Conservation (phyloP, 2,329 filamentous ascomycete genomes). For the Drechslerella dactyloides region DNA sequence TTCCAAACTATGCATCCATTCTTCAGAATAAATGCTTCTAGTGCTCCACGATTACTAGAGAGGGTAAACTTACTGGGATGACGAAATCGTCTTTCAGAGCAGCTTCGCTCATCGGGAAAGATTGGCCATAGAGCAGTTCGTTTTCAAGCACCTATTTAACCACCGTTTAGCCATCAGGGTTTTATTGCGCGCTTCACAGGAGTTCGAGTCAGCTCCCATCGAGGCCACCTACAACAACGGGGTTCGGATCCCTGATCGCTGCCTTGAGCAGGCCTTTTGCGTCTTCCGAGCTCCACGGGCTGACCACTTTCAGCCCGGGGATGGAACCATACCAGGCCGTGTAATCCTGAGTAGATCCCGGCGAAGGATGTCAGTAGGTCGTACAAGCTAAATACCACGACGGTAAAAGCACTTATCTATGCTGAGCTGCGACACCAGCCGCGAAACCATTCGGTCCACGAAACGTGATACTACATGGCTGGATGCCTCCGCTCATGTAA, state of each 20-base stretch:
- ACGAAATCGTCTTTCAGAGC: slow-evolving; percentile 97
- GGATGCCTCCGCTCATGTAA: slow-evolving; percentile 99
- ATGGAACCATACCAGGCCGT: slow-evolving; percentile 98
- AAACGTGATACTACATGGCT: slow-evolving; percentile 99
- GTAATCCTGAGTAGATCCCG: slow-evolving; percentile 72
- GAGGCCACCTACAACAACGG: slow-evolving; percentile 69
- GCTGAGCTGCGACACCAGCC: slow-evolving; percentile 91
- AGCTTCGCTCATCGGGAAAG: slow-evolving; percentile 93
- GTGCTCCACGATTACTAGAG: slow-evolving; percentile 55
- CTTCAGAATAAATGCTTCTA: slow-evolving; percentile 16
- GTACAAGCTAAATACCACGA: background rate
- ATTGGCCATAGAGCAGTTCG: slow-evolving; percentile 84
- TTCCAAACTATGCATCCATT: slow-evolving; percentile 70
- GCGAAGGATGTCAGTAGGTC: slow-evolving; percentile 13
- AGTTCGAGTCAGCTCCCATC: background rate
- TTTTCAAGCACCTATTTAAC: slow-evolving; percentile 70
- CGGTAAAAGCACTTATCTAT: slow-evolving; percentile 58
- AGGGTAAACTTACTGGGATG: slow-evolving; percentile 65
- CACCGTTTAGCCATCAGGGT: too few relatives aligned
- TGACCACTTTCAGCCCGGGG: slow-evolving; percentile 94
- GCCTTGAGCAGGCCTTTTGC: slow-evolving; percentile 98
- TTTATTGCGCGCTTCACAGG: background rate
- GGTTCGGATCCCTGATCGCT: slow-evolving; percentile 97
- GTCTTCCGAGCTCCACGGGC: slow-evolving; percentile 95
- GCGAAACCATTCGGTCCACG: slow-evolving; percentile 98